Percentiles rank a stretch among this genome's conserved stretches.
Conservation (phyloP, 129 eudicot species). For the Tagetes erecta region DNA sequence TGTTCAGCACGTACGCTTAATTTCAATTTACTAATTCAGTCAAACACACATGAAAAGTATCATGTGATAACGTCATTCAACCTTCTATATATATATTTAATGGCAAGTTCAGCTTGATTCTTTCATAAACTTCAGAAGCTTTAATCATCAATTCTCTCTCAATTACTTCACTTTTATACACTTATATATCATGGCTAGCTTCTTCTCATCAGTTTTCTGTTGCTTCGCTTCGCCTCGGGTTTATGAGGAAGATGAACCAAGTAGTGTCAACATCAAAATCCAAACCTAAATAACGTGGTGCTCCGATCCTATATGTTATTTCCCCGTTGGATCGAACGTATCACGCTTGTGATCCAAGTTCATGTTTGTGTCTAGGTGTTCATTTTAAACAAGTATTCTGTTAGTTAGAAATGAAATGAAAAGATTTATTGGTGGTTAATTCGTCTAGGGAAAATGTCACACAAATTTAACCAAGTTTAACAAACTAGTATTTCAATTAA, state of each 20-base stretch:
- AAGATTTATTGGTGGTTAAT: too few species aligned
- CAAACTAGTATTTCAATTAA: too few species aligned
- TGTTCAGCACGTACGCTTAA: neutral
- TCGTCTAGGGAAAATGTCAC: too few species aligned
- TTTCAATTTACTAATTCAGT: neutral
- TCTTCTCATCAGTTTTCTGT: neutral
- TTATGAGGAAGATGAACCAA: neutral
- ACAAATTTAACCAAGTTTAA: too few species aligned
- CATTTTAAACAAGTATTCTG: neutral
- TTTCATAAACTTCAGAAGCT: neutral
- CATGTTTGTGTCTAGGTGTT: neutral
- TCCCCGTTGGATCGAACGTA: conserved; percentile 6
- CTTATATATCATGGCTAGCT: neutral
- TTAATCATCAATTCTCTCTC: neutral
- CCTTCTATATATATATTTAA: neutral
- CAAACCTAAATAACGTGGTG: neutral
- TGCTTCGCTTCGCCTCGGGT: neutral
- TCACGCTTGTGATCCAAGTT: conserved; percentile 13
- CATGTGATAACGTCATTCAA: neutral
- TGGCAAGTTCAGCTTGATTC: neutral
- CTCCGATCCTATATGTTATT: conserved; percentile 12
- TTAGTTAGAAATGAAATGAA: too few species aligned
- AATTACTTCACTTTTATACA: neutral
- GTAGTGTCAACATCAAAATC: neutral
- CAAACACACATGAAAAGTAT: neutral